Evolutionary conservation across 306 rosid genomes (phyloP).

Genomic region (Citrullus mucosospermus): DNA sequence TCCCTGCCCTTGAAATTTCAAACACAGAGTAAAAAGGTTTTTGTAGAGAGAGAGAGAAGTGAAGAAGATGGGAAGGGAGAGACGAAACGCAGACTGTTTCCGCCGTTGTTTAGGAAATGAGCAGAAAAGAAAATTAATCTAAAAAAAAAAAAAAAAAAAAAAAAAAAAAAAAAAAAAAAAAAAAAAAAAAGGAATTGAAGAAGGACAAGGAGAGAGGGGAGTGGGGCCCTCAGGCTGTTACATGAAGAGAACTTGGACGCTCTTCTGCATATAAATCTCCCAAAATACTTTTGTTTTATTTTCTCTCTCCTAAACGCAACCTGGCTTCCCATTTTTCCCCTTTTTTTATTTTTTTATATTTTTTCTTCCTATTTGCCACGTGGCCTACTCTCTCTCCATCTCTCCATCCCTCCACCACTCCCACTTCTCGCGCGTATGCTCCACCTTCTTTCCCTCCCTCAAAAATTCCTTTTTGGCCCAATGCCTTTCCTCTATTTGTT

Average conservation of each 20-base stretch:
- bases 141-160: too few species aligned
- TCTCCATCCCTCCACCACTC: background rate
- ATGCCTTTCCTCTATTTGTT: background rate
- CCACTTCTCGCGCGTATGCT: background rate
- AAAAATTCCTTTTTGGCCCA: background rate
- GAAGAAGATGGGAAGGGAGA: background rate
- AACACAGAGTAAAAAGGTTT: constrained; percentile 10
- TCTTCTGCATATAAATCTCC: constrained; percentile 16
- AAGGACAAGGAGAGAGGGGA: background rate
- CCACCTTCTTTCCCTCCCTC: background rate
- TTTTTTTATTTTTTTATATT: background rate
- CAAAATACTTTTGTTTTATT: constrained; percentile 24
- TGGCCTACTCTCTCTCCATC: background rate
- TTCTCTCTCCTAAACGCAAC: constrained; percentile 2
- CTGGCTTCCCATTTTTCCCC: background rate
- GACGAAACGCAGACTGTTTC: background rate
- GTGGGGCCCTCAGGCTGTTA: constrained; percentile 47
- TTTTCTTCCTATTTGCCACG: background rate
- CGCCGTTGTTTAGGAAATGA: constrained; percentile 14
- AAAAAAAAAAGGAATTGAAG: background rate
- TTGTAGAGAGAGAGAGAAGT: constrained; percentile 1
- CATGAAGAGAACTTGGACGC: constrained; percentile 99
- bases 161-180: background rate
- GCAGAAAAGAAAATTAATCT: background rate
- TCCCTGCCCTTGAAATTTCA: constrained; percentile 1